Conservation (phyloP, 1,284 basidiomycete species). For the Melampsora larici-populina region DNA sequence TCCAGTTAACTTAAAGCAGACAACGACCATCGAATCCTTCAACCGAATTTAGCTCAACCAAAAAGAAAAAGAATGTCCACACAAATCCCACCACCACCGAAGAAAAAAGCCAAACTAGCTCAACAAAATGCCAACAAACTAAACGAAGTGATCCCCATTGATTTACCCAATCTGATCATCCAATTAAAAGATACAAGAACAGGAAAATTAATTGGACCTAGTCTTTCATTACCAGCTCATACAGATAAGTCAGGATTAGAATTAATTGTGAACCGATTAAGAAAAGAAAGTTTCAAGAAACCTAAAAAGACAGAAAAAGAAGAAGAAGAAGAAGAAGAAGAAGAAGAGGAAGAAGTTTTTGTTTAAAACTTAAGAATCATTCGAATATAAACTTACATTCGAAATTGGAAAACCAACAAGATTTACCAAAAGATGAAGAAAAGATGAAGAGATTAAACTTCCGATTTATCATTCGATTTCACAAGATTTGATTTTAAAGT, state of each 20-base stretch:
- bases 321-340: conserved; percentile 39
- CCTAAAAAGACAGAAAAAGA: conserved; percentile 10
- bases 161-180: conserved; percentile 71
- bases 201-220: conserved; percentile 72
- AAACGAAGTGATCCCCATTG: conserved; percentile 52
- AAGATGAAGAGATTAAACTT: conserved; percentile 19
- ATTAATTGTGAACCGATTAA: conserved; percentile 76
- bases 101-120: conserved; percentile 41
- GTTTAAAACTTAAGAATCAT: conserved; percentile 29
- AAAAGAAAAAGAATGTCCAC: conserved; percentile 23
- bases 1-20: too few relatives aligned
- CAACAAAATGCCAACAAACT: conserved; percentile 33
- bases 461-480: conserved; percentile 35
- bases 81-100: conserved; percentile 43
- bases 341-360: conserved; percentile 45
- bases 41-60: background rate
- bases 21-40: too few relatives aligned
- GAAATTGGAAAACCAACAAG: too few relatives aligned
- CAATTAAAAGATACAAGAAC: conserved; percentile 87
- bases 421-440: too few relatives aligned
- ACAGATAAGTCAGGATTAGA: conserved; percentile 78
- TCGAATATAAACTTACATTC: too few relatives aligned
- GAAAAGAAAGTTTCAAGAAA: conserved; percentile 55
- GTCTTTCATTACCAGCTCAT: conserved; percentile 81
- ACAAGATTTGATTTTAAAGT: conserved; percentile 47